Evolutionary conservation across 805 yeast species (phyloP), one percentile per base, ranked within the genome.

Genomic region (Kodamaea jinghongensis): DNA sequence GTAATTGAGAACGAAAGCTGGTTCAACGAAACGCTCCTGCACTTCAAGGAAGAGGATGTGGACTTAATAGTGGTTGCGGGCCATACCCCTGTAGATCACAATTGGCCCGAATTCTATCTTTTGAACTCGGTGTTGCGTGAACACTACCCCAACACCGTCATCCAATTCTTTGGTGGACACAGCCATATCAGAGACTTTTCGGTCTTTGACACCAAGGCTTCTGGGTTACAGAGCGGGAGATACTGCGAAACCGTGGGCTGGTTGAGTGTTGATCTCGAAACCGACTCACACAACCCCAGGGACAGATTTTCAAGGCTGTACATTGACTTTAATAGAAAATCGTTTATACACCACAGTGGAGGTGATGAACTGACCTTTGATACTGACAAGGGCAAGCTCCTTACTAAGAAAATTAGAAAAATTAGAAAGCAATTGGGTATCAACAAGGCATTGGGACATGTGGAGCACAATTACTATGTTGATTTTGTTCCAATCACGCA

Each of bases 231-330:
- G 63, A 86, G 96, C 56, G 98, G 98, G 0, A 70, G 96, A 36
- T 91, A 86, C 56, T 78, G 95, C 54, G 98, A 91, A 57, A 91
- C 98, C 0, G 75, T 86, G n/a, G 98, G 98, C 0, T 91, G 89
- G 74, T 60, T 84, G 9, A 78, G 95, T 17, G 63, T 88, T 15
- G 67, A 73, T 44, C 37, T 58, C 20, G 33, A 43, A 25, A 42
- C 44, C 3, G 43, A 45, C 5, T 47, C 47, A 36, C 38, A 31
- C 23, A 36, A 45, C 9, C 47, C 32, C 20, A 48, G 17, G 26
- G 55, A 35, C 42, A 50, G 44, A 13, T 76, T 52, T 55, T 71
- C 62, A 28, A 73, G 98, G 52, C 70, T 81, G 16, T 90, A 91
- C 61, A 76, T 90, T 43, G 98, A 90, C 56, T 89, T 89, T 67